Conservation (phyloP, 768 basidiomycete genomes). For the Podaxis mareebaensis region DNA sequence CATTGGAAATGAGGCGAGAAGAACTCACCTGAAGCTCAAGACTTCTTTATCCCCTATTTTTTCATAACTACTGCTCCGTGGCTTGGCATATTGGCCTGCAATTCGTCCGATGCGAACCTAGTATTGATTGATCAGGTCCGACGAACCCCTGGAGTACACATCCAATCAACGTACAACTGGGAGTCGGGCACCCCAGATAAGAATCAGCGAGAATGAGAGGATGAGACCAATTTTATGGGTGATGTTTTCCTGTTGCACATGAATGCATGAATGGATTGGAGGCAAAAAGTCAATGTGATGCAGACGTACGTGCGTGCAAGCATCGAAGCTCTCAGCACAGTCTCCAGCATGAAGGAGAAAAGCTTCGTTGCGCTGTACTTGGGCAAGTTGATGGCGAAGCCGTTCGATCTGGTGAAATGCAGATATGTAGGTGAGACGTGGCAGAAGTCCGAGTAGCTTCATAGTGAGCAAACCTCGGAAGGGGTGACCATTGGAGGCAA, state of each 20-base stretch:
- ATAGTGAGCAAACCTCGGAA: slow-evolving; percentile 66
- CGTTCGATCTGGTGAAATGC: slow-evolving; percentile 67
- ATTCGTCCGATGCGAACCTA: slow-evolving; percentile 87
- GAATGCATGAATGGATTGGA: slow-evolving; percentile 18
- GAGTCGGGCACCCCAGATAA: slow-evolving; percentile 90
- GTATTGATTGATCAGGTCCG: background rate
- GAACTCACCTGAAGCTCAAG: slow-evolving; percentile 79
- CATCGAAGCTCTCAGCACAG: slow-evolving; percentile 95
- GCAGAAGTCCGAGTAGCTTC: slow-evolving; percentile 31
- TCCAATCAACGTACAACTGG: slow-evolving; percentile 69
- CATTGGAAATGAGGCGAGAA: background rate
- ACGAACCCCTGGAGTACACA: slow-evolving; percentile 4
- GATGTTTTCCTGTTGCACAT: slow-evolving; percentile 68
- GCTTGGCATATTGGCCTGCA: slow-evolving; percentile 96
- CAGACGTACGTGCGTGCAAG: slow-evolving; percentile 77
- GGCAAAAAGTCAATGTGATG: background rate
- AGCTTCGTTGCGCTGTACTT: slow-evolving; percentile 83
- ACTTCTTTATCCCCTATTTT: slow-evolving; percentile 75
- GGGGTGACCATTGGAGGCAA: slow-evolving; percentile 93
- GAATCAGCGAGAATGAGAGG: slow-evolving; percentile 91
- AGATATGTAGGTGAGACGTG: slow-evolving; percentile 15
- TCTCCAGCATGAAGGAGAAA: slow-evolving; percentile 98
- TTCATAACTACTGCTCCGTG: slow-evolving; percentile 83
- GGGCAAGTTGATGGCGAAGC: slow-evolving; percentile 74
- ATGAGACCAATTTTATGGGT: slow-evolving; percentile 88